Evolutionary conservation across 2,329 filamentous ascomycete genomes (phyloP).

Genomic region (Aspergillus melleus): DNA sequence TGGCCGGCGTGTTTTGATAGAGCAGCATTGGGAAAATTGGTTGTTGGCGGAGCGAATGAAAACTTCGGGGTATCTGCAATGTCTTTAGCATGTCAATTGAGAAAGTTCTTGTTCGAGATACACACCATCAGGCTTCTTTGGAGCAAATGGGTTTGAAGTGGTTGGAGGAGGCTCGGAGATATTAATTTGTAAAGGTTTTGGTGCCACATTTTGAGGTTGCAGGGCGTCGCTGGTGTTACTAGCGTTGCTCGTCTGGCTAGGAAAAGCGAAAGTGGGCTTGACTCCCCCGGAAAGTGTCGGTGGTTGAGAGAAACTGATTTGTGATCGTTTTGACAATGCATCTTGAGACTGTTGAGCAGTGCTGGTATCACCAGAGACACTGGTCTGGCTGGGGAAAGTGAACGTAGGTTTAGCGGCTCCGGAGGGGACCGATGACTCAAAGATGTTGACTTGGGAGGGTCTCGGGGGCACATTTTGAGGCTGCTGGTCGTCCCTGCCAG

Average conservation of each 20-base stretch:
- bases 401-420: no score
- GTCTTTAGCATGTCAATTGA: conserved; percentile 3
- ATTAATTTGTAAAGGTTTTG: not conserved
- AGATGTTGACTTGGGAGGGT: not conserved
- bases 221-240: not conserved
- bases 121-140: conserved; percentile 16
- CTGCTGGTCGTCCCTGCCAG: not conserved
- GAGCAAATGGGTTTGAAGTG: conserved; percentile 1
- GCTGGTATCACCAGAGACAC: no score
- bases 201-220: not conserved
- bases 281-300: not conserved
- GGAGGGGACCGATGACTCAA: conserved; percentile 4
- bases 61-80: conserved; percentile 7
- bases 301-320: not conserved
- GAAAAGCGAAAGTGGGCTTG: not conserved
- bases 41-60: not conserved
- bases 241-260: not conserved
- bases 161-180: conserved; percentile 4
- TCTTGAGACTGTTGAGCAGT: not conserved
- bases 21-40: not conserved
- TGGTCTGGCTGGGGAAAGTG: no score
- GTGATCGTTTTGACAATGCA: not conserved
- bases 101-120: not conserved
- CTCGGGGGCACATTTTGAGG: not conserved
- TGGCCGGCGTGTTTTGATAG: not conserved